A percentile compares a stretch with the other conserved stretches of the same genome.
Conservation (phyloP, 352 stramenopile species). For the Thraustochytrium sp. region DNA sequence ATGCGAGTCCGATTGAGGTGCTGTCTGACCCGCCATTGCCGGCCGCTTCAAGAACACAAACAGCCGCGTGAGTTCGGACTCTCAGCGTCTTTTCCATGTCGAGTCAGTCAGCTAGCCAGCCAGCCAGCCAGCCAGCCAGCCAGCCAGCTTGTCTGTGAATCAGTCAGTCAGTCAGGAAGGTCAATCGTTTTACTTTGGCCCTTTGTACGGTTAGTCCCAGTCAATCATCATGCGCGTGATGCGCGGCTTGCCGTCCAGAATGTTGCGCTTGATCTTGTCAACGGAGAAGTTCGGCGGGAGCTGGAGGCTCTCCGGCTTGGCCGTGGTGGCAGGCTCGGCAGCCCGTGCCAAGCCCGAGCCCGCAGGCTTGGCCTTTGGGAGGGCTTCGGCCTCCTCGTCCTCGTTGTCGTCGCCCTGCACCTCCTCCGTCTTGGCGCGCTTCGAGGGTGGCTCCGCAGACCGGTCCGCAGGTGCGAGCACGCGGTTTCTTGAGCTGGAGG, state of each 20-base stretch:
- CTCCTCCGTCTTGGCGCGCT: constrained; percentile 77
- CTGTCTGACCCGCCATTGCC: no score
- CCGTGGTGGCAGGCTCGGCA: constrained; percentile 72
- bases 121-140: no score
- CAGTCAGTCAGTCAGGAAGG: no score
- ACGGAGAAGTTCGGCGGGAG: constrained; percentile 86
- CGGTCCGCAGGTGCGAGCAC: background rate
- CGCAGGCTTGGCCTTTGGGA: constrained; percentile 70
- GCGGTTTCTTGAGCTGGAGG: background rate
- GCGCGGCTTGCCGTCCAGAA: constrained; percentile 40
- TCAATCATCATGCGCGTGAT: constrained; percentile 64
- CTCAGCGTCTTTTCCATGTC: no score
- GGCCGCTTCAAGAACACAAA: no score
- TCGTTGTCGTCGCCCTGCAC: constrained; percentile 79
- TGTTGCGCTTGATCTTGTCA: constrained; percentile 74
- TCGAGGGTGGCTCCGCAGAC: background rate
- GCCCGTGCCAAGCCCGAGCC: no score
- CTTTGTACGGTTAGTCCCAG: constrained; percentile 26
- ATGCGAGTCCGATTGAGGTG: background rate
- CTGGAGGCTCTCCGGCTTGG: constrained; percentile 79
- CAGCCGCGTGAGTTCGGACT: no score
- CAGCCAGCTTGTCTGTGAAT: no score
- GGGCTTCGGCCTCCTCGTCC: constrained; percentile 80
- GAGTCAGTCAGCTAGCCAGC: no score
- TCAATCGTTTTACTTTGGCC: no score